Percentiles rank a stretch among this genome's conserved stretches.
Conservation (phyloP, 768 basidiomycete species). For the Tephrocybe rancida region DNA sequence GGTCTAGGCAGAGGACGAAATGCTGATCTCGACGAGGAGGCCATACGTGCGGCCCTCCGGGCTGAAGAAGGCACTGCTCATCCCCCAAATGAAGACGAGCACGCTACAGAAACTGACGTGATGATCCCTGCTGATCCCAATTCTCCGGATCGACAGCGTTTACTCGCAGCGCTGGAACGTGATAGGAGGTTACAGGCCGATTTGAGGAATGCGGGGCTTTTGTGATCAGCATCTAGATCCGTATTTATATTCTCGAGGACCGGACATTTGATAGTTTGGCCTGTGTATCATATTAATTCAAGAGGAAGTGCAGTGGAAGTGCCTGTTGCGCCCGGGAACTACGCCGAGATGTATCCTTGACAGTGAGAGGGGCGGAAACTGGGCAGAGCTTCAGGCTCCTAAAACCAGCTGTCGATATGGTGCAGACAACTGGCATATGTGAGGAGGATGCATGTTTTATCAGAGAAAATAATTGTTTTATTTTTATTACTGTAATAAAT, state of each 20-base stretch:
- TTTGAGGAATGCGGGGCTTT: slow-evolving; percentile 64
- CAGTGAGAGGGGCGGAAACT: background rate
- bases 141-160: slow-evolving; percentile 44
- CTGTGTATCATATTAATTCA: background rate
- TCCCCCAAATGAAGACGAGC: slow-evolving; percentile 19
- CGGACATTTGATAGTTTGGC: background rate
- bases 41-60: slow-evolving; percentile 22
- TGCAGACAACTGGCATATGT: too few relatives aligned
- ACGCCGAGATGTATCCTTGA: background rate
- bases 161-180: slow-evolving; percentile 47
- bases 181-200: slow-evolving; percentile 62
- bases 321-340: too few relatives aligned
- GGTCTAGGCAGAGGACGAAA: slow-evolving; percentile 34
- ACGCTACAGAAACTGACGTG: slow-evolving; percentile 33
- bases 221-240: slow-evolving; percentile 35
- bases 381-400: too few relatives aligned
- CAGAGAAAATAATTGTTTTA: too few relatives aligned
- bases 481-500: too few relatives aligned
- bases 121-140: slow-evolving; percentile 42
- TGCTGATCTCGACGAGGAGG: slow-evolving; percentile 28
- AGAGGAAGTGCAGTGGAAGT: background rate
- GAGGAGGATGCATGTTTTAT: too few relatives aligned
- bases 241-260: background rate
- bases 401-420: too few relatives aligned
- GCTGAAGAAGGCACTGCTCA: slow-evolving; percentile 31